Percentiles rank a stretch among this genome's conserved stretches.
Conservation (phyloP, 441 rosid species). For the Populus hybrid region DNA sequence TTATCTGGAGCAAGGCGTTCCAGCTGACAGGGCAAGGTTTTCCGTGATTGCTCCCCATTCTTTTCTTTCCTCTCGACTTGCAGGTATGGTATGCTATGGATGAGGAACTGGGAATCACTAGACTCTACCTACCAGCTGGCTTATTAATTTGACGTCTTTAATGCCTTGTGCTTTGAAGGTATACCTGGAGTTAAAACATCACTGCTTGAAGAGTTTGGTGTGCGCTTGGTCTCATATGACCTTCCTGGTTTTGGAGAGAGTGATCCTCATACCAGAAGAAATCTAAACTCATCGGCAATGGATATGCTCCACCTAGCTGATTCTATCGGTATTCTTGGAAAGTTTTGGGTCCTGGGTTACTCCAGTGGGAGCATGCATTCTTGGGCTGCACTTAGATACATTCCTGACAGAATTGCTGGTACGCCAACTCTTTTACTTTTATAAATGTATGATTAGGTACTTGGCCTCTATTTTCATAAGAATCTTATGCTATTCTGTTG, state of each 20-base stretch:
- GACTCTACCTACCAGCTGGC: not conserved
- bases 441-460: not conserved
- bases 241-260: conserved; percentile 91
- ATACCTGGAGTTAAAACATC: conserved; percentile 74
- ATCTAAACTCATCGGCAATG: conserved; percentile 59
- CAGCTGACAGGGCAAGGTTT: conserved; percentile 68
- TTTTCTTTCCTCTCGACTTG: conserved; percentile 87
- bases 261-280: conserved; percentile 57
- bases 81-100: conserved; percentile 39
- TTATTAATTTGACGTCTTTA: not conserved
- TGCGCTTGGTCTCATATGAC: conserved; percentile 64
- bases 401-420: conserved; percentile 69
- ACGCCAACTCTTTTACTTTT: conserved; percentile 1
- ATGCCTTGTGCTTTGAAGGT: conserved; percentile 33
- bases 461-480: not conserved
- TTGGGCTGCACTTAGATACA: conserved; percentile 74
- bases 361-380: conserved; percentile 70
- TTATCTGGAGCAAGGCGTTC: conserved; percentile 70
- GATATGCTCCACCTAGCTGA: conserved; percentile 55
- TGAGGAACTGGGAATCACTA: not conserved
- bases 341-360: conserved; percentile 70
- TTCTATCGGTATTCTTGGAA: conserved; percentile 43
- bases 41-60: conserved; percentile 76
- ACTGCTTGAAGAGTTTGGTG: conserved; percentile 67
- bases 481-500: no score